These are phyloP conservation scores for Blastobotrys parvus DNA, from an alignment of 805 yeast genomes.

Conservation along the genomic window DNA sequence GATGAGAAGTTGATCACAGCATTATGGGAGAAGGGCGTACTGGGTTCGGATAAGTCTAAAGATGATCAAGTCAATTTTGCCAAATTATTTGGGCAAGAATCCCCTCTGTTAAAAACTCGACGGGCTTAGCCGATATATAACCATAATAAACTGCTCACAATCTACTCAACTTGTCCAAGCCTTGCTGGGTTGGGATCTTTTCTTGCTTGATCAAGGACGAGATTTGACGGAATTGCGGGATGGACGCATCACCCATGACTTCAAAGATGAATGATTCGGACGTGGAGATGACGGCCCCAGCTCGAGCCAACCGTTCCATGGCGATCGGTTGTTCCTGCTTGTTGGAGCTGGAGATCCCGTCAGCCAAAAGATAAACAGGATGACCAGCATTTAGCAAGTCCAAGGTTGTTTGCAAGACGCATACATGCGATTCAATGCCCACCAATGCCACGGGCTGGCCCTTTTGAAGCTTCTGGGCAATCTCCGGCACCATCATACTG, in stretches of 20 bases:
- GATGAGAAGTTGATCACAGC: slow-evolving; percentile 24
- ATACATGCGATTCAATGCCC: slow-evolving; percentile 18
- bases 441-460: slow-evolving; percentile 15
- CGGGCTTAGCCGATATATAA: slow-evolving; percentile 1
- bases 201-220: slow-evolving; percentile 12
- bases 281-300: slow-evolving; percentile 15
- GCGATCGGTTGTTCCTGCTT: slow-evolving; percentile 16
- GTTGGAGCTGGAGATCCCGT: slow-evolving; percentile 15
- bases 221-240: slow-evolving; percentile 12
- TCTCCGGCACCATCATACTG: slow-evolving; percentile 16
- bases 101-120: slow-evolving; percentile 12
- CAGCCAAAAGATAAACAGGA: slow-evolving; percentile 16
- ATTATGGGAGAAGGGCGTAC: slow-evolving; percentile 15
- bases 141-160: neutral
- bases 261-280: slow-evolving; percentile 16
- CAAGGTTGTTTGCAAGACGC: slow-evolving; percentile 17
- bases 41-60: slow-evolving; percentile 12
- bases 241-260: slow-evolving; percentile 14
- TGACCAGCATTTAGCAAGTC: slow-evolving; percentile 15
- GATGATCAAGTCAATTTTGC: slow-evolving; percentile 15
- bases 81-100: slow-evolving; percentile 17
- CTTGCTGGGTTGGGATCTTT: slow-evolving; percentile 7
- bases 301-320: slow-evolving; percentile 9
- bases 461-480: slow-evolving; percentile 6
- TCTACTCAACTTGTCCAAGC: slow-evolving; percentile 11